Base-by-base conservation (phyloP, 2,329 filamentous ascomycete species). In the Bisporella sp. region DNA sequence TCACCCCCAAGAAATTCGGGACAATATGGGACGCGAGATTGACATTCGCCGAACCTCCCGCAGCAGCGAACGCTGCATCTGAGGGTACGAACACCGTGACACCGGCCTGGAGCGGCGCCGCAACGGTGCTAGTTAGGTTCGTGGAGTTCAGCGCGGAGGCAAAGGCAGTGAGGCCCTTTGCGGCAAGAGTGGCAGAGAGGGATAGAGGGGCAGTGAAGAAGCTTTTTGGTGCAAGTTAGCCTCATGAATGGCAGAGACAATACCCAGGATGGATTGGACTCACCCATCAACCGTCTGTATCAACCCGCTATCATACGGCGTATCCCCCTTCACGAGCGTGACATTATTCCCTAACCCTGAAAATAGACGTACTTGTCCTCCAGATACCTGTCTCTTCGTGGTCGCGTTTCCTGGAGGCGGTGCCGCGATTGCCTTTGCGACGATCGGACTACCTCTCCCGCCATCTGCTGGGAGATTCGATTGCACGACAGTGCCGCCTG, bases 81-180 rank as follows among this genome's bases (percentile, higher is more conserved):
- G 51, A 59, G 48, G 63, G 60, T 35, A 61, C 52, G 42, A 67
- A 64, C 43, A 65, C 53, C 30, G 65, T 66, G n/a, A 67, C 65
- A 11, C 56, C 51, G 13, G 64, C 52, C 5, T 39, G 35, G 35
- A 39, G 59, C 54, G 2, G 52, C 61, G 51, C 68, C 9, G 35
- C 59, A 47, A 67, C 46, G 33, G 64, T 66, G 57, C 2, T 57
- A 55, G 6, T 66, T 61, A 47, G 60, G 54, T 53, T 64, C 64
- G 45, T 68, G 61, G 45, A 67, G 65, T 54, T 67, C 63, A 67
- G 56, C 29, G 67, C 57, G 28, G 62, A 64, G 4, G 57, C 58
- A 39, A 68, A 57, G n/a, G 64, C 61, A 31, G 65, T 57, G 29
- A 61, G 59, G 45, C 66, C 62, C 47, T 65, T 66, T 48, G 43